Percentiles rank a stretch among this genome's conserved stretches.
Evolutionary conservation across 495 filamentous ascomycete genomes (phyloP).

Genomic region (Xylaria cubensis): DNA sequence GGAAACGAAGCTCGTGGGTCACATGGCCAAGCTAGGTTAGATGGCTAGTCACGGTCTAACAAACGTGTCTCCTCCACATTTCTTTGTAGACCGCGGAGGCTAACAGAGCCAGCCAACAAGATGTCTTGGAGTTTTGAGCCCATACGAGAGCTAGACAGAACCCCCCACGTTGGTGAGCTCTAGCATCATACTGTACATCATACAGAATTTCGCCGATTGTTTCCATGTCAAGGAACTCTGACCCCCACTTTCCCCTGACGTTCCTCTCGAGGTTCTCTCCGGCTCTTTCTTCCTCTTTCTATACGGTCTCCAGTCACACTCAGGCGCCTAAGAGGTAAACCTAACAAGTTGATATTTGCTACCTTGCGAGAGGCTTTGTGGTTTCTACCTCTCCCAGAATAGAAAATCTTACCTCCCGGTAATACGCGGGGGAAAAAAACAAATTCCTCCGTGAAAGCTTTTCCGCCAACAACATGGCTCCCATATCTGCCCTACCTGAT

Average conservation of each 20-base stretch:
- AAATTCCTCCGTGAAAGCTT: slow-evolving; percentile 18
- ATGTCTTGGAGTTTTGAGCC: slow-evolving; percentile 12
- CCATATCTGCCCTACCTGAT: slow-evolving; percentile 9
- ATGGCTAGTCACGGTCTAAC: background rate
- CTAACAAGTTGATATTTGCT: background rate
- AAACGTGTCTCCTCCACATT: slow-evolving; percentile 22
- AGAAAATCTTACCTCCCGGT: background rate
- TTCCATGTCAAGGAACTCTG: background rate
- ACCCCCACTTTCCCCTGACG: slow-evolving; percentile 18
- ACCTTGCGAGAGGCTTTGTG: background rate
- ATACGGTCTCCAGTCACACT: background rate
- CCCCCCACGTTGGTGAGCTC: slow-evolving; percentile 22
- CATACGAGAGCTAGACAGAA: slow-evolving; percentile 13
- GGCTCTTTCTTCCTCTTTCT: background rate
- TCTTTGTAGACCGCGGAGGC: slow-evolving; percentile 7
- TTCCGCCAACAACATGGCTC: slow-evolving; percentile 25
- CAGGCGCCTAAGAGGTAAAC: background rate
- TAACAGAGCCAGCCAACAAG: background rate
- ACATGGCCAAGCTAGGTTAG: slow-evolving; percentile 6
- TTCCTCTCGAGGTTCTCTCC: background rate
- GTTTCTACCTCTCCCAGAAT: slow-evolving; percentile 4
- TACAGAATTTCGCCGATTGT: slow-evolving; percentile 21
- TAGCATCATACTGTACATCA: background rate
- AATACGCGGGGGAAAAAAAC: slow-evolving; percentile 8
- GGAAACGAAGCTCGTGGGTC: slow-evolving; percentile 8